Percentiles rank a stretch among this genome's conserved stretches.
Conservation (phyloP, 2,329 filamentous ascomycete genomes). For the Neonectria ditissima region DNA sequence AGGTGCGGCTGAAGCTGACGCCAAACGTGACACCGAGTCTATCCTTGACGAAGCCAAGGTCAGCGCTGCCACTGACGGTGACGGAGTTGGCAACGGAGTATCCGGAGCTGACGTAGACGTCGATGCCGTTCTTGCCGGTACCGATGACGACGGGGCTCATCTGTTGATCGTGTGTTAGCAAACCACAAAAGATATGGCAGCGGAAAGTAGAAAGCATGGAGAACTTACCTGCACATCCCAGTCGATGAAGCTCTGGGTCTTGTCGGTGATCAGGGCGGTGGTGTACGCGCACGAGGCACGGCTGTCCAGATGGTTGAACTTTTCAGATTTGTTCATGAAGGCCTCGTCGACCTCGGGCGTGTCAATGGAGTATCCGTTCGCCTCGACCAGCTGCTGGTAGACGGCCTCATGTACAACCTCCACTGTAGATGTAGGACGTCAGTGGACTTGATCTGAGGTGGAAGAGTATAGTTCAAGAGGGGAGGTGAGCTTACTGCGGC, state of each 20-base stretch:
- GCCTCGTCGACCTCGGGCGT: slow-evolving; percentile 1
- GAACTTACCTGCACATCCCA: slow-evolving; percentile 24
- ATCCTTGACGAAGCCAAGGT: slow-evolving; percentile 20
- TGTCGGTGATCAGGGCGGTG: slow-evolving; percentile 23
- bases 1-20: slow-evolving; percentile 26
- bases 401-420: slow-evolving; percentile 12
- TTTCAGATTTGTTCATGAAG: slow-evolving; percentile 9
- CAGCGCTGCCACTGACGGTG: slow-evolving; percentile 18
- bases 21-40: slow-evolving; percentile 13
- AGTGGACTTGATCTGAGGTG: background rate
- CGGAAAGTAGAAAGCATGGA: no score
- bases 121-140: slow-evolving; percentile 14
- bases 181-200: background rate
- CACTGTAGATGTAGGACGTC: slow-evolving; percentile 1
- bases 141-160: slow-evolving; percentile 29
- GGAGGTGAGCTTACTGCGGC: slow-evolving; percentile 14
- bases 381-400: background rate
- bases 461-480: background rate
- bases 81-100: slow-evolving; percentile 28
- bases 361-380: slow-evolving; percentile 1
- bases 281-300: slow-evolving; percentile 11
- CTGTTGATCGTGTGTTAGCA: background rate
- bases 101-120: slow-evolving; percentile 23
- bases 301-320: background rate
- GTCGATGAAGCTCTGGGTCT: slow-evolving; percentile 24